Evolutionary conservation across 2,329 filamentous ascomycete genomes (phyloP), one percentile per base, ranked within the genome.

Genomic region (Leptographium wingfieldii): DNA sequence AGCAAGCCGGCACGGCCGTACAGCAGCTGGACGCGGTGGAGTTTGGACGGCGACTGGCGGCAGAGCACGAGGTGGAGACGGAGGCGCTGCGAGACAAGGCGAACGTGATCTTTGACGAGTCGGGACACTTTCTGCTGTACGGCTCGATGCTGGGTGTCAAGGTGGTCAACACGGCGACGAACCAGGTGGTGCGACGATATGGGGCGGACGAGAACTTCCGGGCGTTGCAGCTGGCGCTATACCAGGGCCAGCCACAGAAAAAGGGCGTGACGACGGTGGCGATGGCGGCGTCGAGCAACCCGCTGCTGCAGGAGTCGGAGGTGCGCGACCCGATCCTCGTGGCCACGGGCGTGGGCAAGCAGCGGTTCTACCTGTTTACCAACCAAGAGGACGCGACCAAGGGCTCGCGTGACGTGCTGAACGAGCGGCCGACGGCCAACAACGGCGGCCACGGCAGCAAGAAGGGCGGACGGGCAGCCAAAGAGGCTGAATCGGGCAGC

Each of bases 281-380:
- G 65, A 99, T 99, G 94, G 95, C 94, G 1, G 94, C 95, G 0
- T 95, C 90, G 40, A 87, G 83, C 67, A 99, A 99, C 70, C 94
- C 95, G 0, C 80, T 99, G 1, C 80, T 99, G 2, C 89, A 94
- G 69, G 92, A 96, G 76, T 90, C 94, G 1, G 92, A 96, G 73
- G 83, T 85, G 25, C 82, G 92, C 63, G 94, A 99, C 69, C 92
- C 95, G 0, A 92, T 97, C 69, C 77, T 99, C 9, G 81, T 95
- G 53, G 80, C 83, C 11, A 97, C 94, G 0, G 92, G 86, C 0
- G 86, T 88, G 54, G 88, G 86, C 63, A 97, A 96, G 73, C 83
- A 88, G 33, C 87, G 95, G 49, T 99, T 99, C 75, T 99, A 96
- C 79, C 91, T 97, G 84, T 99, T 96, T 73, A 96, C 90, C 43